phyloP scores from a whole-genome alignment of 2,329 filamentous ascomycete species.

The Cercospora sojina region DNA sequence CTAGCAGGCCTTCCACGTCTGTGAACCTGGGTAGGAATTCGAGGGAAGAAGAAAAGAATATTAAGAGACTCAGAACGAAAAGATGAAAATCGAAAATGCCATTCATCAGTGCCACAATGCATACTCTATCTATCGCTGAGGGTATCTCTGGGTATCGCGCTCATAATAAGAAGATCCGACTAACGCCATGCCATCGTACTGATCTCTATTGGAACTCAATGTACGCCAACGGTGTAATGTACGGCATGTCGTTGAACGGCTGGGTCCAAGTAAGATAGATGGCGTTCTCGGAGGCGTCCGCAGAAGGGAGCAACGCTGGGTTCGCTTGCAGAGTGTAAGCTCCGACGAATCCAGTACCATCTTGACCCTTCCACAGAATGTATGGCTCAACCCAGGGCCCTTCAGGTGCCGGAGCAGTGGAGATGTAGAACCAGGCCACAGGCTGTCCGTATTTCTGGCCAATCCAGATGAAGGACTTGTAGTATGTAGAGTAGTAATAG shows the following conservation, averaged over 20 bases:
- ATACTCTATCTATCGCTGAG: not conserved
- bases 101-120: not conserved
- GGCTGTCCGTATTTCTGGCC: constrained; percentile 10
- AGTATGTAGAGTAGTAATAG: constrained; percentile 35
- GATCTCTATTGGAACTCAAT: constrained; percentile 7
- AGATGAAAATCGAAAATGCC: not conserved
- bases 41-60: not conserved
- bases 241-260: constrained; percentile 3
- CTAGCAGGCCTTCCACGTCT: not conserved
- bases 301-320: constrained; percentile 20
- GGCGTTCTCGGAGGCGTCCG: constrained; percentile 22
- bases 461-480: constrained; percentile 34
- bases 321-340: constrained; percentile 27
- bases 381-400: constrained; percentile 35
- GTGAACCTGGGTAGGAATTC: not conserved
- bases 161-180: not conserved
- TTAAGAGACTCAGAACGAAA: not conserved
- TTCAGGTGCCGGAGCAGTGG: constrained; percentile 33
- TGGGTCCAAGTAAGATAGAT: constrained; percentile 25
- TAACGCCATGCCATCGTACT: not conserved
- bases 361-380: constrained; percentile 19
- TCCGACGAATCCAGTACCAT: constrained; percentile 22
- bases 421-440: constrained; percentile 30
- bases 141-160: not conserved
- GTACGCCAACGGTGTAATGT: constrained; percentile 20